Conservation (phyloP, 2,329 filamentous ascomycete genomes). For the Xylaria sp. region DNA sequence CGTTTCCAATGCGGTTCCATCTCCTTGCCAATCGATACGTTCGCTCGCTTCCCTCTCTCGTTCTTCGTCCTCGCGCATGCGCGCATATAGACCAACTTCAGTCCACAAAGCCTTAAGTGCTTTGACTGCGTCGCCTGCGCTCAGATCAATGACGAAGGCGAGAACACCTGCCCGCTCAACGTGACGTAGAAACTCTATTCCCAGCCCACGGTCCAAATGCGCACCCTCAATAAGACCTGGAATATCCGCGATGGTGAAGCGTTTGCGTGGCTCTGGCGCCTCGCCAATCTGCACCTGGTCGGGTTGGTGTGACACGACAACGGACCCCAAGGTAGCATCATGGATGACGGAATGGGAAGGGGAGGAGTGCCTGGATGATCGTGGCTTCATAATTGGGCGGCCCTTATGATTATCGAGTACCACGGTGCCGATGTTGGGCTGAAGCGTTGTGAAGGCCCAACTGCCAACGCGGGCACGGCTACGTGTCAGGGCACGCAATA, state of each 20-base stretch:
- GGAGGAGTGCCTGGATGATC: constrained; percentile 35
- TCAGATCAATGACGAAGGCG: constrained; percentile 91
- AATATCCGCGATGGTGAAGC: constrained; percentile 95
- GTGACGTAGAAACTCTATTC: constrained; percentile 90
- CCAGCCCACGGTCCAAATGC: constrained; percentile 89
- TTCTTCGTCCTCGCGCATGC: constrained; percentile 80
- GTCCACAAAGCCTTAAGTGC: constrained; percentile 87
- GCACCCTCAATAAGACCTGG: constrained; percentile 93
- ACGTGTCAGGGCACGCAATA: constrained; percentile 87
- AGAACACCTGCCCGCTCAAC: constrained; percentile 93
- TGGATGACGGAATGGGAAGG: constrained; percentile 54
- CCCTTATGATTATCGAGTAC: constrained; percentile 89
- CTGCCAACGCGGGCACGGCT: constrained; percentile 88
- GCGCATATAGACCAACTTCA: constrained; percentile 87
- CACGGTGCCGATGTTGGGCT: constrained; percentile 95
- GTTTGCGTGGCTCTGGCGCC: constrained; percentile 68
- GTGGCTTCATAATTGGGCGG: constrained; percentile 64
- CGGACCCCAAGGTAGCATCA: constrained; percentile 45
- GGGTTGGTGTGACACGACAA: constrained; percentile 43
- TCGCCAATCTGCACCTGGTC: constrained; percentile 39
- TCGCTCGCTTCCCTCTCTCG: constrained; percentile 68
- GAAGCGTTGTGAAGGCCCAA: constrained; percentile 97
- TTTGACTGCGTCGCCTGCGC: constrained; percentile 78
- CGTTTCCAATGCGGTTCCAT: constrained; percentile 51
- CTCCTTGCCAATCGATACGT: constrained; percentile 67